phyloP scores from a whole-genome alignment of 345 rosid species.

The Firmiana major region DNA sequence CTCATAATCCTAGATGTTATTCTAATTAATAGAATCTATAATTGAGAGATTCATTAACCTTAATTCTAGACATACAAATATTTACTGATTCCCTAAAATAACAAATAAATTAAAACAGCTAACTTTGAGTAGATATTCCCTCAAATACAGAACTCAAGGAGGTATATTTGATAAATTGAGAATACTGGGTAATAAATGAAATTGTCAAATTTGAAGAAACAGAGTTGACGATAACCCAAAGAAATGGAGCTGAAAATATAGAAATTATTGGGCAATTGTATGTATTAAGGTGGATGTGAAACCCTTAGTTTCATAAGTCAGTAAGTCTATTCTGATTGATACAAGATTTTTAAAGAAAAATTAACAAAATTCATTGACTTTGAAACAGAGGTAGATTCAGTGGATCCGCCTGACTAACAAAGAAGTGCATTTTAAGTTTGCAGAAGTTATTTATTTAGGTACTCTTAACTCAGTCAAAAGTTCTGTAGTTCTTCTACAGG shows the following conservation, averaged over 20 bases:
- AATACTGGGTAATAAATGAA: background rate
- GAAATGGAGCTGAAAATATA: background rate
- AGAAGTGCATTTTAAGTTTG: background rate
- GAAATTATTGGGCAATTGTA: background rate
- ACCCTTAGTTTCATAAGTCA: background rate
- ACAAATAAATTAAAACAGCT: too few relatives aligned
- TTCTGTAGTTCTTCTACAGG: slow-evolving; percentile 84
- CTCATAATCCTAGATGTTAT: too few relatives aligned
- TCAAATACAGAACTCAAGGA: too few relatives aligned
- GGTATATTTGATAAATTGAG: background rate
- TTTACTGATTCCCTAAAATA: too few relatives aligned
- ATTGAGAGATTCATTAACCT: too few relatives aligned
- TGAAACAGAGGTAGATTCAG: background rate
- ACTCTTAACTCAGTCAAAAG: slow-evolving; percentile 21
- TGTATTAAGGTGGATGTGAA: background rate
- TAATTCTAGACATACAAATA: too few relatives aligned
- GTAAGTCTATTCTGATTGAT: background rate
- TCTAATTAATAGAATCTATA: too few relatives aligned
- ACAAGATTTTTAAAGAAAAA: background rate
- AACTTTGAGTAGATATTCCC: too few relatives aligned
- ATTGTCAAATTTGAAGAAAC: background rate
- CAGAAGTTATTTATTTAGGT: background rate
- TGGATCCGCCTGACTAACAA: background rate
- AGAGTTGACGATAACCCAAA: background rate
- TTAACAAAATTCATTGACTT: background rate